Evolutionary conservation across 2,329 filamentous ascomycete genomes (phyloP).

Genomic region (Hypoxylon sp.): DNA sequence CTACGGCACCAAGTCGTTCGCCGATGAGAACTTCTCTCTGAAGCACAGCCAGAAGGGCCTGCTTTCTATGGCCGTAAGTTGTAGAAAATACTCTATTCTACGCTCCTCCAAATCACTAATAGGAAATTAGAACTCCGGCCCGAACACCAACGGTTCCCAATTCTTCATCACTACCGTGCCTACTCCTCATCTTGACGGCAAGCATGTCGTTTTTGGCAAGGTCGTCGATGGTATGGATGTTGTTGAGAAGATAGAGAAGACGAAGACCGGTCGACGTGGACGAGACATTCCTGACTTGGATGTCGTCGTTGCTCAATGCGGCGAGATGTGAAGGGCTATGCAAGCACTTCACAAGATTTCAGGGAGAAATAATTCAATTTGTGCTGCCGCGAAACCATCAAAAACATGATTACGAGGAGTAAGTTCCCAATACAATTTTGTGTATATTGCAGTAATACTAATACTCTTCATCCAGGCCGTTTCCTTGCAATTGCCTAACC

Average conservation of each 20-base stretch:
- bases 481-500: not conserved
- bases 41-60: constrained; percentile 86
- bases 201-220: constrained; percentile 96
- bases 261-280: constrained; percentile 79
- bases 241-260: constrained; percentile 92
- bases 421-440: not conserved
- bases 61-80: constrained; percentile 90
- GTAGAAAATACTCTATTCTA: not conserved
- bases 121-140: constrained; percentile 80
- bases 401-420: constrained; percentile 2
- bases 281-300: constrained; percentile 89
- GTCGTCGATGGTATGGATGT: constrained; percentile 93
- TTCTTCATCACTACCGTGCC: constrained; percentile 96
- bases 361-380: not conserved
- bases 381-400: not conserved
- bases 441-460: not conserved
- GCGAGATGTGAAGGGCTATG: constrained; percentile 80
- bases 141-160: constrained; percentile 93
- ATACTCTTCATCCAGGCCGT: not conserved
- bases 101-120: constrained; percentile 22
- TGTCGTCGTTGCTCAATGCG: constrained; percentile 87
- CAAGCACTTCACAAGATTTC: not conserved
- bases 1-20: constrained; percentile 86
- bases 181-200: constrained; percentile 89
- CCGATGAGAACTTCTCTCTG: constrained; percentile 89